Evolutionary conservation across 805 yeast genomes (phyloP), one percentile per base, ranked within the genome.

Genomic region (Saccharomycopsis synnaedendra): DNA sequence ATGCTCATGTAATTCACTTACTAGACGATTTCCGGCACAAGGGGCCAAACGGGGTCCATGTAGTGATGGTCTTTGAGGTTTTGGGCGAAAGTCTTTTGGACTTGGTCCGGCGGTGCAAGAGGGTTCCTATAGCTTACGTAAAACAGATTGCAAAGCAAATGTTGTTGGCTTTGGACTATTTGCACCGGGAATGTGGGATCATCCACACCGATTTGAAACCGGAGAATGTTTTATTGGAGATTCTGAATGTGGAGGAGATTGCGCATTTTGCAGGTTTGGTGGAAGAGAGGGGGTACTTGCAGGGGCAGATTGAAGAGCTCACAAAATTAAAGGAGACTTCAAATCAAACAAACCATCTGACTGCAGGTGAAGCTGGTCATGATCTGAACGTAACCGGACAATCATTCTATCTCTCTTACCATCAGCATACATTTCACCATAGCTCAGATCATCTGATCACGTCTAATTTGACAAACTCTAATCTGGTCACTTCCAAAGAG

Each of bases 171-270:
- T 58, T 79, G 50, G 81, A 78, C 59, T 77, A 72, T 56, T 63
- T 79, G 54, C 85, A 80, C 59, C 54, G 74, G 39, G 70, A 65
- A 56, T 79, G 85, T 60, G 84, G 84, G 3, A 66, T 80, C 7
- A 79, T 81, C 39, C 90, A 83, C 62, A 76, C 89, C 8, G 89
- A 82, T 59, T 68, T 83, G 44, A 83, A 83, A 61, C 88, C 89
- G 2, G 89, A 82, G 57, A 84, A 84, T 62, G 73, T 78, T 3
- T 60, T 75, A 40, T 68, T 76, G 39, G 78, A 74, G 53, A 72
- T 78, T 33, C 67, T 70, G 47, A 75, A 76, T 54, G 77, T 75
- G 42, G 77, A 75, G 52, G 69, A 66, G 50, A 67, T 78, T 42
- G 73, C 78, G 27, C 8, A 41, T 5, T 47, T 39, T 61, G 65